A percentile compares a stretch with the other conserved stretches of the same genome.
These are phyloP conservation scores for Podaxis rugospora DNA, from an alignment of 768 basidiomycete genomes.

Conservation along the genomic window DNA sequence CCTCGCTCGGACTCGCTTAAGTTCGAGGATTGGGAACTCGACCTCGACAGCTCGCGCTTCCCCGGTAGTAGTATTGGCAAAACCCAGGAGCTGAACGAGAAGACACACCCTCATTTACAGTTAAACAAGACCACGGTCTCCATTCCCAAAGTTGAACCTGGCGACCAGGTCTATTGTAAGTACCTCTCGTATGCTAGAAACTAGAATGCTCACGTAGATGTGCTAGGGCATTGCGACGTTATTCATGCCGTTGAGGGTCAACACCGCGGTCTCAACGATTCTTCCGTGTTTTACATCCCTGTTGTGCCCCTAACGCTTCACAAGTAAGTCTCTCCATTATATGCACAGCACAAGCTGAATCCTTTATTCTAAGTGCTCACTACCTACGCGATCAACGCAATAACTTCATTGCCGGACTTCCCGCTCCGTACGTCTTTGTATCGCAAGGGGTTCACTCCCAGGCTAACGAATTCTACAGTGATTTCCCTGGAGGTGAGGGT, in stretches of 20 bases:
- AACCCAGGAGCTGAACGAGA: conserved; percentile 49
- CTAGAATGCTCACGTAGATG: conserved; percentile 25
- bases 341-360: neutral
- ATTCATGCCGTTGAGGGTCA: conserved; percentile 51
- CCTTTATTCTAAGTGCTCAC: conserved; percentile 28
- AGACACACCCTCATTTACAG: conserved; percentile 60
- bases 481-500: conserved; percentile 50
- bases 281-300: conserved; percentile 55
- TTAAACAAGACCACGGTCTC: conserved; percentile 53
- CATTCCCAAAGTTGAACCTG: conserved; percentile 54
- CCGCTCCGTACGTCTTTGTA: conserved; percentile 37
- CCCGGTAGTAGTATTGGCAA: conserved; percentile 52
- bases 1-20: conserved; percentile 25
- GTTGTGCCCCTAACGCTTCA: conserved; percentile 45
- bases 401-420: conserved; percentile 43
- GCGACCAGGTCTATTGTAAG: conserved; percentile 59
- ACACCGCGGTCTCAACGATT: conserved; percentile 44
- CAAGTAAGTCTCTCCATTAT: conserved; percentile 44
- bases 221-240: conserved; percentile 60
- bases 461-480: conserved; percentile 14
- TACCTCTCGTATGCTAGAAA: neutral
- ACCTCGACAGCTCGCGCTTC: conserved; percentile 47
- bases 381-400: conserved; percentile 46
- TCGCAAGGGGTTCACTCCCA: neutral
- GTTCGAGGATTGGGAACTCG: conserved; percentile 50